These are phyloP conservation scores for Hypoxylon sp. DNA, from an alignment of 2,329 filamentous ascomycete species.

Conservation along the genomic window DNA sequence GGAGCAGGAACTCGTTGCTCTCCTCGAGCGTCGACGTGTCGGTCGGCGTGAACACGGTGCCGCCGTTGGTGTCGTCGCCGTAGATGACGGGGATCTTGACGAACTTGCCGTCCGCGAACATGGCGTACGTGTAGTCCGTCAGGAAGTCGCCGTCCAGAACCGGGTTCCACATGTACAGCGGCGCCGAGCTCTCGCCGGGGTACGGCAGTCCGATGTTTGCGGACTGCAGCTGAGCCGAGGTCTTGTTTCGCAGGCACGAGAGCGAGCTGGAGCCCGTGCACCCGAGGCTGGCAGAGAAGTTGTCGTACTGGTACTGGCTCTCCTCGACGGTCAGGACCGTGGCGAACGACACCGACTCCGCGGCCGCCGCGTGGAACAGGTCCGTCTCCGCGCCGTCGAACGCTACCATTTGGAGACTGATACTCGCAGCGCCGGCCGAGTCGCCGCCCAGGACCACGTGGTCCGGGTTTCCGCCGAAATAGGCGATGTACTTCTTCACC, in stretches of 20 bases:
- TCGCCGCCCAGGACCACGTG: constrained; percentile 77
- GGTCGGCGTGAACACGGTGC: constrained; percentile 69
- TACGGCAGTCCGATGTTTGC: constrained; percentile 57
- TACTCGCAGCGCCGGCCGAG: constrained; percentile 74
- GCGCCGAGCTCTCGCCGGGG: constrained; percentile 51
- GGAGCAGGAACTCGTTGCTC: constrained; percentile 66
- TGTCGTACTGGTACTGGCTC: constrained; percentile 65
- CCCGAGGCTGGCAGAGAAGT: constrained; percentile 58
- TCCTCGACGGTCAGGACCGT: constrained; percentile 59
- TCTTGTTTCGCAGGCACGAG: constrained; percentile 59
- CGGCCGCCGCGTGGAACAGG: constrained; percentile 64
- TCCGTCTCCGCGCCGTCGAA: constrained; percentile 61
- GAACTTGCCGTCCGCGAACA: constrained; percentile 62
- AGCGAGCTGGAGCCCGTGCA: constrained; percentile 57
- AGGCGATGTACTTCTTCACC: constrained; percentile 73
- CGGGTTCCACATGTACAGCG: constrained; percentile 66
- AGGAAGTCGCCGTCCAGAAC: constrained; percentile 67
- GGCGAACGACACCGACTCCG: constrained; percentile 65
- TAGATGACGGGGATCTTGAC: constrained; percentile 66
- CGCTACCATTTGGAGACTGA: constrained; percentile 72
- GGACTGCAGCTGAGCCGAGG: constrained; percentile 56
- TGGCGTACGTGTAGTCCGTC: constrained; percentile 61
- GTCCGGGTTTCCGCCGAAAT: constrained; percentile 76
- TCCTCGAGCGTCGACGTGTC: constrained; percentile 59
- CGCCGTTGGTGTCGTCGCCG: constrained; percentile 73